phyloP scores from a whole-genome alignment of 2,329 filamentous ascomycete species.

The Bipolaris sorokiniana region DNA sequence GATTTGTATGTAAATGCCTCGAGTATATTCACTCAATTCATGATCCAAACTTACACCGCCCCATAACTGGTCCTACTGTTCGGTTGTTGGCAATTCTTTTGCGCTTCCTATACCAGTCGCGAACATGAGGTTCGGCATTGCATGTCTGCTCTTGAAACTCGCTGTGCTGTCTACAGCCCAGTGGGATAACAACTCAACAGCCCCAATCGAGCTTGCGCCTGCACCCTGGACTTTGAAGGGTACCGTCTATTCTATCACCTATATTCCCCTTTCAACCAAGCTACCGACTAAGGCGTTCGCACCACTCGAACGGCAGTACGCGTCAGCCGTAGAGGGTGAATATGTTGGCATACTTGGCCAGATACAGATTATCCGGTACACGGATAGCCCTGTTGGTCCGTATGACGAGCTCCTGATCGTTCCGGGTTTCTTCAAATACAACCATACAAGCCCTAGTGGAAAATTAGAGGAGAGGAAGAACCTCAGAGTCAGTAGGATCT shows the following conservation, averaged over 20 bases:
- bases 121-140: background rate
- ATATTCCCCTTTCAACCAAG: background rate
- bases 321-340: background rate
- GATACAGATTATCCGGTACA: background rate
- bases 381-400: background rate
- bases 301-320: background rate
- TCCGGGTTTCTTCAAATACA: constrained; percentile 1
- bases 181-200: background rate
- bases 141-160: background rate
- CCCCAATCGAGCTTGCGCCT: background rate
- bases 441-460: background rate
- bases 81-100: background rate
- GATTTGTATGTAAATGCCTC: background rate
- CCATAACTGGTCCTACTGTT: background rate
- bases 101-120: background rate
- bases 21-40: background rate
- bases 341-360: background rate
- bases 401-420: background rate
- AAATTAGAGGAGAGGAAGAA: background rate
- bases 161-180: background rate
- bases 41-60: background rate
- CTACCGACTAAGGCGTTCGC: background rate
- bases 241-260: background rate
- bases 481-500: background rate
- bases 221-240: constrained; percentile 1